Evolutionary conservation across 805 yeast species (phyloP), one percentile per base, ranked within the genome.

Genomic region (Tetrapisispora pingtungensis): DNA sequence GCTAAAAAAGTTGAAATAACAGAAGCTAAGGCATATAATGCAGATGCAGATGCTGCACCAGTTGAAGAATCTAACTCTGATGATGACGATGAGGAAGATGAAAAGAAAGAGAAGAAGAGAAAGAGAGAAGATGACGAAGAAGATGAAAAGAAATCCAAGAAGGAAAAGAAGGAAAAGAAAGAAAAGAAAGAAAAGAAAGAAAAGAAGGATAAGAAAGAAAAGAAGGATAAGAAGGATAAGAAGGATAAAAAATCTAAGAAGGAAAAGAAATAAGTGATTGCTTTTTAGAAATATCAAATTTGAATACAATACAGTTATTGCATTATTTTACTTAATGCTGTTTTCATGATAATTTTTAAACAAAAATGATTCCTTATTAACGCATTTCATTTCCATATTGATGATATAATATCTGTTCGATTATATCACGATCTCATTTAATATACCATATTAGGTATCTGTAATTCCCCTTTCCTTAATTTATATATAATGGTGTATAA

Each of bases 21-120:
- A 44, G 90, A 86, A 64, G 80, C 90, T 42, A 75, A 82, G 66
- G 84, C 90, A 46, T 93, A 93, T 71, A 93, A 90, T 61, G 94
- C 86, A 33, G 97, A 89, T 64, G 97, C 97, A 38, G 98, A 94
- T 65, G 77, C 89, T 44, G 53, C 55, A 20, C 53, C 54, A 8
- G 57, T 66, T 48, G 66, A 61, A 7, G 57, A 56, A 47, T 67
- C 67, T 48, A 66, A 61, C 44, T 67, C 66, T 44, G 65, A 64
- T 34, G 64, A 65, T 46, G 68, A 68, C 48, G 90, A 81, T 51
- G 82, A 94, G 45, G 97, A 93, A 64, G 79, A 65, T 45, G 65
- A 66, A 38, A 62, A n/a, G n/a, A n/a, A 67, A 49, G 65, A 64
- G 44, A 56, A 59, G 40, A 32, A 32, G 10, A 56, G 59, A 41